Base-by-base conservation (phyloP, 306 rosid genomes). In the Gastrolobium villosum region DNA sequence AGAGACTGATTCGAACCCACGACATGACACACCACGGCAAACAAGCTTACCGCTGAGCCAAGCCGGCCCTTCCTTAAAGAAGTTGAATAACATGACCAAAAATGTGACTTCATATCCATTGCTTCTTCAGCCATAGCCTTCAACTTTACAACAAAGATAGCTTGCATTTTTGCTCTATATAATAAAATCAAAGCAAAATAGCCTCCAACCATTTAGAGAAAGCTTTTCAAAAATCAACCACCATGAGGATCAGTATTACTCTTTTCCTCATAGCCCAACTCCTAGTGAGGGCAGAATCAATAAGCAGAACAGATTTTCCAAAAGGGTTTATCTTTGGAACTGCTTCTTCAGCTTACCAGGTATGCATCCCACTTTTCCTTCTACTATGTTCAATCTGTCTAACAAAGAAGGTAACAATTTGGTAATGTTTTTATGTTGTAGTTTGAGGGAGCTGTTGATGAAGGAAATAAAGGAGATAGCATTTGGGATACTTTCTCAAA, bases 331-430 rank as follows among this genome's bases (percentile, higher is more conserved):
- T 90, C 40, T 94, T 94, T 79, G 97, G 98, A 83, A 94, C 97
- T 63, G 98, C 98, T 84, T 91, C 98, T 72, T 94, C 98, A 36
- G 98, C 98, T 63, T 82, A 84, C 82, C 98, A 94, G 98, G 98
- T 94, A 90, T 26, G 63, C 10, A 68, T 65, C 32, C 34, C 7
- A 34, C 8, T 54, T 63, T 79, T 20, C 5, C 30, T 4, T 84
- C 57, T 39, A 35, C 28, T 35, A 44, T 20, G 26, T 43, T 62
- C 52, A 50, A 49, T 60, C 36, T n/a, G 1, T 53, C 6, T 13
- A 60, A 10, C 6, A 48, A 13, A 48, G 45, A 36, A 43, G 36
- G 13, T 65, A 72, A 71, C 55, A 45, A 56, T 80, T 54, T 26
- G 56, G 56, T n/a, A 9, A 28, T 37, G 28, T 46, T 61, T 50